Conservation (phyloP, 1,139 yeast genomes). For the Saccharomyces hybrid region DNA sequence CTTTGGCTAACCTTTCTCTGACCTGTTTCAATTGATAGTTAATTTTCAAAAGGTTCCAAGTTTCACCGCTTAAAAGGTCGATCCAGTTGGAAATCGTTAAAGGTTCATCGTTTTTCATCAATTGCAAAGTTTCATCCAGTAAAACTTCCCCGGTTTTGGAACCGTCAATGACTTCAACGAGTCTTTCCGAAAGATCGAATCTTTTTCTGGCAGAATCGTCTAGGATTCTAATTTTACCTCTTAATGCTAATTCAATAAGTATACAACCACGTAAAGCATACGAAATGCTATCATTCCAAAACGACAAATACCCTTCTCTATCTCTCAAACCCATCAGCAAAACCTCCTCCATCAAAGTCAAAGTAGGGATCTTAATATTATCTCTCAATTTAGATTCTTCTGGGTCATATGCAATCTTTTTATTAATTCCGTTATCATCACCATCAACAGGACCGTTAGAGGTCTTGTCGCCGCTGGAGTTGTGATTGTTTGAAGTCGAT, state of each 20-base stretch:
- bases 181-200: conserved; percentile 77
- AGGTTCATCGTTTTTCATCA: conserved; percentile 79
- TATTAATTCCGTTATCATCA: conserved; percentile 14
- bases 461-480: conserved; percentile 4
- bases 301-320: conserved; percentile 89
- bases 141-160: conserved; percentile 91
- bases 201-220: conserved; percentile 92
- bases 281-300: conserved; percentile 96
- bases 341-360: conserved; percentile 95
- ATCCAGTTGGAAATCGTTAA: conserved; percentile 88
- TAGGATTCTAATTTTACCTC: conserved; percentile 81
- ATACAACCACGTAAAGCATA: conserved; percentile 95
- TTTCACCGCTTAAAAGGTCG: conserved; percentile 87
- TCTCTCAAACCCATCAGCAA: conserved; percentile 87
- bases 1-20: conserved; percentile 91
- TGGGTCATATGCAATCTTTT: conserved; percentile 76
- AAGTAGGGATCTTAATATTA: conserved; percentile 47
- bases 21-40: conserved; percentile 95
- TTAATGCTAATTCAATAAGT: conserved; percentile 79
- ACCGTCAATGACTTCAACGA: conserved; percentile 78
- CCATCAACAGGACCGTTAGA: conserved; percentile 17
- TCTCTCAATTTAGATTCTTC: conserved; percentile 40
- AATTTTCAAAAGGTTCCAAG: conserved; percentile 94
- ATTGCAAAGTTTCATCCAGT: conserved; percentile 83
- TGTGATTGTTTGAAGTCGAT: neutral